phyloP scores from a whole-genome alignment of 768 basidiomycete species.

The Polyporus arcularius region DNA sequence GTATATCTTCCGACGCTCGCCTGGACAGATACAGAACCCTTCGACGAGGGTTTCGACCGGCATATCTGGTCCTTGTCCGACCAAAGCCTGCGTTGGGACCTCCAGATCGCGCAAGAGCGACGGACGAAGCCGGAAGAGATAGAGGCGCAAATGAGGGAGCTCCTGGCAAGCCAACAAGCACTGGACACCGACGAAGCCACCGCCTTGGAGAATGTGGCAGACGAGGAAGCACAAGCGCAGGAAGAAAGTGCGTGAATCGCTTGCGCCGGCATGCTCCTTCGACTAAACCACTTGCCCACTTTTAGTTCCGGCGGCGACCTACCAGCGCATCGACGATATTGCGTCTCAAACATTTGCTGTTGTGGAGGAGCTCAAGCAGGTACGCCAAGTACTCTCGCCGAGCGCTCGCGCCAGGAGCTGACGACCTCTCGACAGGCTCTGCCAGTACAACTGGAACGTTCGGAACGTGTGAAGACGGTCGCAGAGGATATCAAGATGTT shows the following conservation, averaged over 20 bases:
- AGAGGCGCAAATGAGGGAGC: slow-evolving; percentile 41
- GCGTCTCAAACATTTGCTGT: slow-evolving; percentile 40
- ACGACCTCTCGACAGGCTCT: slow-evolving; percentile 38
- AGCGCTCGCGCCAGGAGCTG: neutral
- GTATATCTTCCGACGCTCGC: neutral
- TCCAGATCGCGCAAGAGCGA: slow-evolving; percentile 66
- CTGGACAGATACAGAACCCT: slow-evolving; percentile 52
- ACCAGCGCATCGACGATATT: slow-evolving; percentile 26
- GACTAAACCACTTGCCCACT: neutral
- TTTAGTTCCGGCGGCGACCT: slow-evolving; percentile 19
- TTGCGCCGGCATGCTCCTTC: neutral
- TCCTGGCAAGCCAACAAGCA: slow-evolving; percentile 37
- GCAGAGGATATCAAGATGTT: slow-evolving; percentile 52
- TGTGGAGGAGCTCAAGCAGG: slow-evolving; percentile 54
- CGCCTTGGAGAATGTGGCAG: slow-evolving; percentile 13
- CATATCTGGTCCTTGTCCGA: slow-evolving; percentile 80
- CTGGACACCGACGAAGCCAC: slow-evolving; percentile 31
- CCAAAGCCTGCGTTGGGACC: slow-evolving; percentile 74
- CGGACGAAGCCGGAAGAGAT: slow-evolving; percentile 61
- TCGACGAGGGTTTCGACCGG: slow-evolving; percentile 85
- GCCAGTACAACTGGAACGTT: slow-evolving; percentile 52
- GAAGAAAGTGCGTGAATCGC: slow-evolving; percentile 23
- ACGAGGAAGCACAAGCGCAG: slow-evolving; percentile 20
- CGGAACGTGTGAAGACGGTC: slow-evolving; percentile 45
- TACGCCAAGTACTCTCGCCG: slow-evolving; percentile 26